Percentiles rank a stretch among this genome's conserved stretches.
phyloP scores from a whole-genome alignment of 2,329 filamentous ascomycete species.

The Ophiocordyceps polyrhachis-furcata region DNA sequence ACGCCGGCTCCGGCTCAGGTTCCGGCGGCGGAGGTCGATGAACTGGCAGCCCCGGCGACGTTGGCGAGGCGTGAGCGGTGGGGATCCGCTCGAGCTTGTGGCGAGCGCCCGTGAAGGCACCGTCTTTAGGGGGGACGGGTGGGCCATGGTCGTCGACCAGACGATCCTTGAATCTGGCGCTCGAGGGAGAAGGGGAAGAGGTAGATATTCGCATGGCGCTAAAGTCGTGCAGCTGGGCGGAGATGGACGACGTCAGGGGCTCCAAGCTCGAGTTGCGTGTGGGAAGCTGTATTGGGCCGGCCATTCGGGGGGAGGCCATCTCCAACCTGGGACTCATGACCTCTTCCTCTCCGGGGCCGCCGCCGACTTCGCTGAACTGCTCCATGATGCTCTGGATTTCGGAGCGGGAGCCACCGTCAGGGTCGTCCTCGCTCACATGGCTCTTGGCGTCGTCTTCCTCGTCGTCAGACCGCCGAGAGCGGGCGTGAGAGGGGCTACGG shows the following conservation, averaged over 20 bases:
- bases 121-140: conserved; percentile 41
- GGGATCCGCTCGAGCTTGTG: conserved; percentile 18
- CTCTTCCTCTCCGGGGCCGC: conserved; percentile 56
- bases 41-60: conserved; percentile 29
- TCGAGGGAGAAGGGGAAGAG: conserved; percentile 19
- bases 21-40: conserved; percentile 53
- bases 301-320: conserved; percentile 59
- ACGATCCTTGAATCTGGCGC: conserved; percentile 17
- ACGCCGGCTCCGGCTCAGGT: conserved; percentile 58
- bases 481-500: conserved; percentile 35
- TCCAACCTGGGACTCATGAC: conserved; percentile 85
- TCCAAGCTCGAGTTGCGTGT: conserved; percentile 78
- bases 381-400: conserved; percentile 98
- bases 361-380: conserved; percentile 65
- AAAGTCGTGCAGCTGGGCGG: conserved; percentile 28
- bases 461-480: conserved; percentile 35
- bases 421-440: conserved; percentile 40
- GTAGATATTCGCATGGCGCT: conserved; percentile 22
- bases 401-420: conserved; percentile 51
- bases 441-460: conserved; percentile 31
- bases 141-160: conserved; percentile 28
- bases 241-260: conserved; percentile 35
- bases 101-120: conserved; percentile 22
- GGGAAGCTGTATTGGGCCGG: conserved; percentile 50
- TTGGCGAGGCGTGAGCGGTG: conserved; percentile 14